phyloP scores from a whole-genome alignment of 2,329 filamentous ascomycete species.

The Elsinoe fawcettii region DNA sequence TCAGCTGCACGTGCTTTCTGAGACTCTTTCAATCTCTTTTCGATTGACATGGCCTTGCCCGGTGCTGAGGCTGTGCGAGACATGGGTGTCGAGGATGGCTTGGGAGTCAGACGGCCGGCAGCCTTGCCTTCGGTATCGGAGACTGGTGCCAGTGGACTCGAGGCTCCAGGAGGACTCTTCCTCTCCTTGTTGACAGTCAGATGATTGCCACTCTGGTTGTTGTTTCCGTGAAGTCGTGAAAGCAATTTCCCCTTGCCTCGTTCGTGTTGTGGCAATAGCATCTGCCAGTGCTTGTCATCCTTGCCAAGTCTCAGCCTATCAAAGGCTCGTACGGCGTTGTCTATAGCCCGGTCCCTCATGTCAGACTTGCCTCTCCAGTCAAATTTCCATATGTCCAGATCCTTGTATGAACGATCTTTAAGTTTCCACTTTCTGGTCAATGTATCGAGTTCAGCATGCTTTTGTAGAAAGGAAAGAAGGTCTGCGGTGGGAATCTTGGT shows the following conservation, averaged over 20 bases:
- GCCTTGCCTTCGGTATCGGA: slow-evolving; percentile 15
- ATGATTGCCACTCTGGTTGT: slow-evolving; percentile 1
- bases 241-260: slow-evolving; percentile 54
- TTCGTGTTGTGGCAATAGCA: slow-evolving; percentile 52
- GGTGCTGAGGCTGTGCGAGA: slow-evolving; percentile 19
- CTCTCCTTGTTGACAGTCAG: slow-evolving; percentile 23
- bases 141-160: slow-evolving; percentile 25
- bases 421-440: slow-evolving; percentile 43
- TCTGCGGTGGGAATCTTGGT: slow-evolving; percentile 44
- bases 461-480: slow-evolving; percentile 39
- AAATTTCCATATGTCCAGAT: slow-evolving; percentile 56
- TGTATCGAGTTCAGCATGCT: slow-evolving; percentile 45
- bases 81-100: slow-evolving; percentile 24
- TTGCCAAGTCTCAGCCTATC: slow-evolving; percentile 54
- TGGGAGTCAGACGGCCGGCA: slow-evolving; percentile 22
- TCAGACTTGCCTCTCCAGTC: slow-evolving; percentile 45
- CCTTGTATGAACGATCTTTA: slow-evolving; percentile 52
- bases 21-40: slow-evolving; percentile 41
- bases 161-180: slow-evolving; percentile 22
- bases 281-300: slow-evolving; percentile 56
- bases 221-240: slow-evolving; percentile 48
- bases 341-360: slow-evolving; percentile 52
- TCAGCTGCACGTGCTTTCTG: slow-evolving; percentile 37
- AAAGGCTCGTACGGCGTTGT: slow-evolving; percentile 55
- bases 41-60: slow-evolving; percentile 21